These are phyloP conservation scores for Umbelopsis vinacea DNA, from an alignment of 192 early-diverging fungal genomes.

Conservation along the genomic window DNA sequence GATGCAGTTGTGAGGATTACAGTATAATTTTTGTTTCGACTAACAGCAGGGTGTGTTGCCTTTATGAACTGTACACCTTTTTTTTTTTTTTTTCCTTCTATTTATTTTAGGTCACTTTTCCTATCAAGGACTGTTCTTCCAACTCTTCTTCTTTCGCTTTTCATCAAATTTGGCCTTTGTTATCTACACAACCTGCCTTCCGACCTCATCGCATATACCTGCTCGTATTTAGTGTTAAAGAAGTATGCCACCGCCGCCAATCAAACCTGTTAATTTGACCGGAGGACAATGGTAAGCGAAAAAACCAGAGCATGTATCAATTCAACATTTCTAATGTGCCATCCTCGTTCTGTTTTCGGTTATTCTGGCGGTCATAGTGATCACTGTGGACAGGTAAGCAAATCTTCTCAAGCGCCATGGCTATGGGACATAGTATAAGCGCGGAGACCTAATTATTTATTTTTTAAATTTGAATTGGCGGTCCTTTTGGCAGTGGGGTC, in stretches of 20 bases:
- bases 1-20: too few species aligned
- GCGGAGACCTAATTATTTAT: neutral
- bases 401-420: neutral
- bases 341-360: neutral
- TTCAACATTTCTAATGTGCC: neutral
- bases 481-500: slow-evolving; percentile 2
- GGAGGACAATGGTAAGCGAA: slow-evolving; percentile 5
- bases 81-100: slow-evolving; percentile 19
- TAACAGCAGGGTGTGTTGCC: neutral
- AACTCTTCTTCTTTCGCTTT: slow-evolving; percentile 5
- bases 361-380: neutral
- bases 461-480: neutral
- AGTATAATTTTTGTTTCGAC: slow-evolving; percentile 1
- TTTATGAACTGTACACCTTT: neutral
- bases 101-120: neutral
- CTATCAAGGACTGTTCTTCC: neutral
- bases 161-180: neutral
- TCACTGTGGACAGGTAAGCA: slow-evolving; percentile 20
- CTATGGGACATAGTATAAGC: neutral
- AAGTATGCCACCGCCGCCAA: neutral
- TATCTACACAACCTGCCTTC: neutral
- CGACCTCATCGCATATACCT: neutral
- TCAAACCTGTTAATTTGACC: slow-evolving; percentile 7
- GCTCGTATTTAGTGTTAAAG: neutral
- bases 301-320: neutral